Conservation (phyloP, 257 asterid species). For the Gardenia jasminoides region DNA sequence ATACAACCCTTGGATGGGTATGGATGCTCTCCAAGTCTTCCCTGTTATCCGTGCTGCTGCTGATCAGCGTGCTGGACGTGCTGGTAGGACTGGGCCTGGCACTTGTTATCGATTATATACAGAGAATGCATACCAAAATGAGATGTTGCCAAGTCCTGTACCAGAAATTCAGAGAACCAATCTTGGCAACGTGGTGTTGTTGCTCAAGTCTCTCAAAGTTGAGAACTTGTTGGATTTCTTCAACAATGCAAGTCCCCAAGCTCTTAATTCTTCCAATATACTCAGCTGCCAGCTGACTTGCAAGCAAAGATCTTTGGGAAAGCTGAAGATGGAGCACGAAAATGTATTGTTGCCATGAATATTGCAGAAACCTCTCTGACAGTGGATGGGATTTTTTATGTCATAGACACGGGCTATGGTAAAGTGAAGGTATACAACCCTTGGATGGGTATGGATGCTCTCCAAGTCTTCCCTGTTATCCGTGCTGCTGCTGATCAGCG, state of each 20-base stretch:
- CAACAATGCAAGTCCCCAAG: no score
- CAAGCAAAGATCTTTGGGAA: constrained; percentile 92
- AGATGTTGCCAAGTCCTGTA: constrained; percentile 90
- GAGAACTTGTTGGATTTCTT: constrained; percentile 81
- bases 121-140: constrained; percentile 76
- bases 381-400: constrained; percentile 88
- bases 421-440: constrained; percentile 95
- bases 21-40: constrained; percentile 98
- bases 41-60: constrained; percentile 91
- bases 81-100: constrained; percentile 98
- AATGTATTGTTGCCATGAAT: constrained; percentile 93
- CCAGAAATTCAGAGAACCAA: constrained; percentile 96
- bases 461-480: constrained; percentile 92
- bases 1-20: constrained; percentile 98
- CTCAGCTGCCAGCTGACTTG: constrained; percentile 96
- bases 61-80: constrained; percentile 94
- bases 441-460: constrained; percentile 99
- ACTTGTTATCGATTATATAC: constrained; percentile 92
- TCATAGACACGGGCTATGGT: constrained; percentile 88
- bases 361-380: constrained; percentile 97
- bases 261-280: no score
- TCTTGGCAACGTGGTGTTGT: constrained; percentile 89
- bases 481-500: constrained; percentile 89
- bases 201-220: constrained; percentile 81
- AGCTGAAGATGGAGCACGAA: constrained; percentile 94